Evolutionary conservation across 257 asterid genomes (phyloP), one percentile per base, ranked within the genome.

Genomic region (Penstemon eatonii): DNA sequence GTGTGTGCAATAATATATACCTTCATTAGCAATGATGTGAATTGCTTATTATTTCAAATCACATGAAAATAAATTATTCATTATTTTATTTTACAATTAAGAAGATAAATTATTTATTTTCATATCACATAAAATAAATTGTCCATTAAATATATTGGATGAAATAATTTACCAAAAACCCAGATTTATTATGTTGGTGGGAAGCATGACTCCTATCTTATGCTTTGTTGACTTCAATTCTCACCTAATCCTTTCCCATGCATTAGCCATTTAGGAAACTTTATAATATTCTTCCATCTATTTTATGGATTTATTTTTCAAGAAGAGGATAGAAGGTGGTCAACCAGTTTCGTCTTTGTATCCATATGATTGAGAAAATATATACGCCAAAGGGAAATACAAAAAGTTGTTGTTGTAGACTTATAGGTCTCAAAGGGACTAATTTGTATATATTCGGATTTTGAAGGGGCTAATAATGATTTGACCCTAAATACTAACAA

Each of bases 171-270:
- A 15, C 18, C 18, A 15, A 15, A 15, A 15, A 15, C 18, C 18
- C 18, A 15, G 2, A 25, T 25, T 25, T 25, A 49, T 46, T 8
- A 19, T 63, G 68, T 45, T 63, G 39, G 68, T 63, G 68, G 68
- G 42, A 46, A 9, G 45, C 68, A 63, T 63, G 56, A 63, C 67
- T 45, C 6, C 6, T 43, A 15, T 4, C 39, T 45, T 25, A 55
- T 55, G 40, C 7, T 55, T 55, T 15, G 10, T 15, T 55, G 40
- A 55, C 40, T 5, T 3, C 18, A 15, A 15, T 15, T 15, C 60
- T 55, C 60, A 55, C 38, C 37, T 55, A 55, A 55, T 15, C 40
- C 6, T 3, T 0, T 55, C 25, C 60, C 12, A 4, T 18, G 7
- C 33, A 25, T 25, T 25, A 25, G 33, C 33, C 33, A 25, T 25